Evolutionary conservation across 2,329 filamentous ascomycete species (phyloP).

Genomic region (Trichoderma koningiopsis): DNA sequence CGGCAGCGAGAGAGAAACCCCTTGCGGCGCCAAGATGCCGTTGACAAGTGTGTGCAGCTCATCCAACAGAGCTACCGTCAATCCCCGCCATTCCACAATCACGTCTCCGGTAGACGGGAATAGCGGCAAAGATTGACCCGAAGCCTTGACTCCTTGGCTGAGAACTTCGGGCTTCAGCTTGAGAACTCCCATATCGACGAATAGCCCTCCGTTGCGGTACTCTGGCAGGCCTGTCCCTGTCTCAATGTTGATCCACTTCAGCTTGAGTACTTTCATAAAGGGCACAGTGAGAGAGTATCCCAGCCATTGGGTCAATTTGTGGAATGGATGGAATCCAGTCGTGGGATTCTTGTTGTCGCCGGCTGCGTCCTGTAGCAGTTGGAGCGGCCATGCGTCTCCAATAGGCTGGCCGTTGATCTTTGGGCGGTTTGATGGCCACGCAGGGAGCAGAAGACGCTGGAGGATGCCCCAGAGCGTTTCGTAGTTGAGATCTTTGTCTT

Average conservation of each 20-base stretch:
- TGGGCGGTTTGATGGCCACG: constrained; percentile 57
- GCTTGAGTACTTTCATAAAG: constrained; percentile 55
- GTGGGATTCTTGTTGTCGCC: constrained; percentile 1
- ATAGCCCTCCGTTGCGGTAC: constrained; percentile 71
- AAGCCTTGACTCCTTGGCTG: constrained; percentile 48
- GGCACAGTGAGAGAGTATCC: constrained; percentile 72
- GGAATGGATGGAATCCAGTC: constrained; percentile 53
- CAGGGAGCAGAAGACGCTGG: constrained; percentile 49
- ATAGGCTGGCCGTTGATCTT: constrained; percentile 45
- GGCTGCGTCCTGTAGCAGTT: constrained; percentile 23
- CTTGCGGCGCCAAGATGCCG: constrained; percentile 37
- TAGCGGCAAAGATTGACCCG: constrained; percentile 48
- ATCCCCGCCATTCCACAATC: constrained; percentile 62
- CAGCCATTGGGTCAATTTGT: constrained; percentile 72
- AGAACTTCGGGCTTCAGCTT: constrained; percentile 50
- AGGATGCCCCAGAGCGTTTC: constrained; percentile 46
- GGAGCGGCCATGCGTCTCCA: constrained; percentile 54
- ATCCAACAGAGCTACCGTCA: constrained; percentile 60
- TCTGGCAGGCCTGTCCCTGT: constrained; percentile 70
- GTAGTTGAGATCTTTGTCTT: constrained; percentile 40
- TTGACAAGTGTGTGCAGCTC: constrained; percentile 49
- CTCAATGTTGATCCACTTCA: constrained; percentile 54
- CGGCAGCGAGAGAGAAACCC: constrained; percentile 47
- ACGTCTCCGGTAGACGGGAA: constrained; percentile 59
- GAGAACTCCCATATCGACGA: constrained; percentile 61